Conservation (phyloP, 2,329 filamentous ascomycete genomes). For the Beauveria caledonica region DNA sequence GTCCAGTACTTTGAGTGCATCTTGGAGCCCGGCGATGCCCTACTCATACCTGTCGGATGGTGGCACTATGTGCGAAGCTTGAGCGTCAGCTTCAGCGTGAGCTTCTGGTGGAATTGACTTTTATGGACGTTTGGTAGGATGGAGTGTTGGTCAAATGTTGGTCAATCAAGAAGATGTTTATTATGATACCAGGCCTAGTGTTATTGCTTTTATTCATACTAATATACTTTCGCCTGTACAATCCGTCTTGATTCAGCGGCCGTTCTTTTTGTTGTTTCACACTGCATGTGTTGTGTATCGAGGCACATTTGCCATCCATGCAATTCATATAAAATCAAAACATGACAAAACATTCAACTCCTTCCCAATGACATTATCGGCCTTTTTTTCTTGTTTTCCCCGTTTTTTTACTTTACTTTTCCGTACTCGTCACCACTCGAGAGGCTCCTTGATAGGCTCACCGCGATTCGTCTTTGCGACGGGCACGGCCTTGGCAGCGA, state of each 20-base stretch:
- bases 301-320: background rate
- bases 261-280: background rate
- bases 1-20: conserved; percentile 62
- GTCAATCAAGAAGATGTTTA: background rate
- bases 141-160: background rate
- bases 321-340: background rate
- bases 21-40: conserved; percentile 68
- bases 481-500: conserved; percentile 53
- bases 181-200: background rate
- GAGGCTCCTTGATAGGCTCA: conserved; percentile 72
- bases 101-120: conserved; percentile 84
- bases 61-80: conserved; percentile 94
- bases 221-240: background rate
- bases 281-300: background rate
- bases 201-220: background rate
- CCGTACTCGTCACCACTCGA: conserved; percentile 63
- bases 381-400: background rate
- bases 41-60: conserved; percentile 92
- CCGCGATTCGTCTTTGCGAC: conserved; percentile 86
- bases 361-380: conserved; percentile 6
- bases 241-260: background rate
- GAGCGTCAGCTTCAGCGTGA: conserved; percentile 85
- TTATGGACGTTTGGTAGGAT: background rate
- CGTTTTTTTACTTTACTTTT: no score
- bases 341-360: conserved; percentile 2